Percentiles rank a stretch among this genome's conserved stretches.
Conservation (phyloP, 1,284 basidiomycete species). For the Fomitopsis schrenkii region DNA sequence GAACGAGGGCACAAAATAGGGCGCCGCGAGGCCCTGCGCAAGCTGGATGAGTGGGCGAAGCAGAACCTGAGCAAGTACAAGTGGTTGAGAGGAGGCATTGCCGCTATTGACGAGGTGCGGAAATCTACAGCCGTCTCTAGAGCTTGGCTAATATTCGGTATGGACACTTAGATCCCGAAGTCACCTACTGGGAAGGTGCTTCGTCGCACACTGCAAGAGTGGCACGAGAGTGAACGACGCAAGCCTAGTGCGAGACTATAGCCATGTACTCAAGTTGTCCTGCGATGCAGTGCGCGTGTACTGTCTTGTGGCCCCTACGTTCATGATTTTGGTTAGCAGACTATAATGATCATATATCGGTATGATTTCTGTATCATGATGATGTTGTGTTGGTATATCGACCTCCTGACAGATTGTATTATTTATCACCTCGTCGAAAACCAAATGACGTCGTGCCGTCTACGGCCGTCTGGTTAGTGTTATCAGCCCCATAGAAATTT, state of each 20-base stretch:
- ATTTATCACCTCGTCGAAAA: too few species aligned
- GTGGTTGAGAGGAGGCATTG: constrained; percentile 66
- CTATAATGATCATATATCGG: too few species aligned
- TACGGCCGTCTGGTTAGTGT: too few species aligned
- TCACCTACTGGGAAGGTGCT: constrained; percentile 67
- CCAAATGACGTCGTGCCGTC: too few species aligned
- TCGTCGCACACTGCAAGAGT: constrained; percentile 52
- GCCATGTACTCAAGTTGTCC: background rate
- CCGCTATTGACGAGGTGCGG: constrained; percentile 55
- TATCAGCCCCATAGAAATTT: too few species aligned
- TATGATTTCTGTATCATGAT: too few species aligned
- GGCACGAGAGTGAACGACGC: constrained; percentile 35
- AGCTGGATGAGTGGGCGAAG: constrained; percentile 55
- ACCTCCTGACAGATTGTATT: too few species aligned
- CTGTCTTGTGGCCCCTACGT: too few species aligned
- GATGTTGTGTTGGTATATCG: too few species aligned
- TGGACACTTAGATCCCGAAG: constrained; percentile 54
- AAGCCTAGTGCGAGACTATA: constrained; percentile 12
- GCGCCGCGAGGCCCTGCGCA: constrained; percentile 35
- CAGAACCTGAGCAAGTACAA: constrained; percentile 65
- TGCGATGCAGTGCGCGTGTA: too few species aligned
- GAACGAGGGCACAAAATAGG: constrained; percentile 45
- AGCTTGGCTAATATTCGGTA: background rate
- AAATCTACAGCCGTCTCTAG: background rate
- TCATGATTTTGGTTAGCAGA: too few species aligned